A percentile compares a stretch with the other conserved stretches of the same genome.
Conservation (phyloP, 2,329 filamentous ascomycete species). For the Claviceps pazoutovae region DNA sequence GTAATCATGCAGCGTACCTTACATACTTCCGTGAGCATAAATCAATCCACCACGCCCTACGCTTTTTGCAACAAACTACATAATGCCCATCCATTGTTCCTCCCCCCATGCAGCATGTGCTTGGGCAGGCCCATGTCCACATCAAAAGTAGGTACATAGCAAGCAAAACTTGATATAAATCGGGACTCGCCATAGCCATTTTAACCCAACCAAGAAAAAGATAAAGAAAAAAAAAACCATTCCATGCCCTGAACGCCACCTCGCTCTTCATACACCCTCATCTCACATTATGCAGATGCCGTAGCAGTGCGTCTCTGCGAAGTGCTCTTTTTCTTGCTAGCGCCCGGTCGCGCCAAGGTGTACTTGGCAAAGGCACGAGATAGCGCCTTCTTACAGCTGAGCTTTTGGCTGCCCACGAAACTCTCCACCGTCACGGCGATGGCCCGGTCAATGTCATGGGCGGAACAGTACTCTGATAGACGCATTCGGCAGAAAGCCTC, state of each 20-base stretch:
- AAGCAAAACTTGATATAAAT: too few species aligned
- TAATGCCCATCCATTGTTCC: not conserved
- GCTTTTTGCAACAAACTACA: not conserved
- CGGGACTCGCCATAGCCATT: too few species aligned
- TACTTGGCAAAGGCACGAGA: constrained; percentile 95
- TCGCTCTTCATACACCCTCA: not conserved
- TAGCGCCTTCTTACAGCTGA: constrained; percentile 93
- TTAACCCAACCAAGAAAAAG: not conserved
- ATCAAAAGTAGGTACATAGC: too few species aligned
- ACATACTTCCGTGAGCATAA: not conserved
- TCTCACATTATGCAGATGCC: not conserved
- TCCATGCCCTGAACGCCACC: not conserved
- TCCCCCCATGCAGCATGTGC: too few species aligned
- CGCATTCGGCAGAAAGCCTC: constrained; percentile 97
- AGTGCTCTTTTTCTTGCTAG: constrained; percentile 11
- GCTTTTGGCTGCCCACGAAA: constrained; percentile 91
- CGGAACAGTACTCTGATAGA: constrained; percentile 84
- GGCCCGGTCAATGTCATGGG: constrained; percentile 86
- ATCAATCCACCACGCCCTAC: not conserved
- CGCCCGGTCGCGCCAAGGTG: constrained; percentile 42
- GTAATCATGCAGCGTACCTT: not conserved
- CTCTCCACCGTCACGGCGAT: constrained; percentile 95
- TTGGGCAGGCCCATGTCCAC: too few species aligned
- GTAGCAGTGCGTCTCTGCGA: constrained; percentile 1
- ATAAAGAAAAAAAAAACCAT: not conserved